Percentiles rank a stretch among this genome's conserved stretches.
These are phyloP conservation scores for Magnusiomyces tetraspermus DNA, from an alignment of 1,139 yeast genomes.

Conservation along the genomic window DNA sequence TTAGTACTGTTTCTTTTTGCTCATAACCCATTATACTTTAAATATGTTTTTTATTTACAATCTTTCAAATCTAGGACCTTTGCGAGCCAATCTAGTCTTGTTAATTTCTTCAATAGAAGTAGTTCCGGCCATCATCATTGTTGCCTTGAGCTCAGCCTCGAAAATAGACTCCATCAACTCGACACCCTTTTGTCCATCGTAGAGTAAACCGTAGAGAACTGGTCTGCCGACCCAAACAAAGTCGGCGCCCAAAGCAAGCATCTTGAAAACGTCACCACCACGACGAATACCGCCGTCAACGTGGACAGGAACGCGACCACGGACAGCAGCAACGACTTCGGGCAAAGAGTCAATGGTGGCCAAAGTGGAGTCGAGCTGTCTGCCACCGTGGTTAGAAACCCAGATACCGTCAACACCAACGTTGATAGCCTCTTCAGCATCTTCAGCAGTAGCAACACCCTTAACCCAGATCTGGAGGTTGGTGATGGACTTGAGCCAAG, in stretches of 20 bases:
- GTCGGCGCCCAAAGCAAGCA: constrained; percentile 61
- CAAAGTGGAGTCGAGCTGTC: constrained; percentile 54
- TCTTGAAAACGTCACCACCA: constrained; percentile 59
- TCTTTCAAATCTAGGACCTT: constrained; percentile 23
- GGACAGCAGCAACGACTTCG: constrained; percentile 44
- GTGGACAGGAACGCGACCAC: constrained; percentile 46
- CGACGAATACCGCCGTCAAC: constrained; percentile 62
- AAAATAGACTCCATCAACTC: constrained; percentile 29
- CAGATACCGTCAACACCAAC: constrained; percentile 49
- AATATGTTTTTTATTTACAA: constrained; percentile 17
- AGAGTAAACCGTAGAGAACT: constrained; percentile 53
- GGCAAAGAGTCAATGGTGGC: constrained; percentile 57
- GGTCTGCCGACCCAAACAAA: constrained; percentile 67
- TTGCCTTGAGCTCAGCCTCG: constrained; percentile 26
- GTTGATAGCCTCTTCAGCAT: constrained; percentile 44
- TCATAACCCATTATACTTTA: no score
- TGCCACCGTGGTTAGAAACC: constrained; percentile 62
- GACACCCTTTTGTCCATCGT: constrained; percentile 60
- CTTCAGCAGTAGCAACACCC: constrained; percentile 49
- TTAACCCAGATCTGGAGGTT: constrained; percentile 36
- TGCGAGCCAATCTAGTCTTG: constrained; percentile 21
- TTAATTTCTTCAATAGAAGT: constrained; percentile 19
- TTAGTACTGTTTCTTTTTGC: no score
- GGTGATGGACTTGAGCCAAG: constrained; percentile 32
- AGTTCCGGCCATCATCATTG: constrained; percentile 30